Conservation (phyloP, 1,284 basidiomycete genomes). For the Earliella scabrosa region DNA sequence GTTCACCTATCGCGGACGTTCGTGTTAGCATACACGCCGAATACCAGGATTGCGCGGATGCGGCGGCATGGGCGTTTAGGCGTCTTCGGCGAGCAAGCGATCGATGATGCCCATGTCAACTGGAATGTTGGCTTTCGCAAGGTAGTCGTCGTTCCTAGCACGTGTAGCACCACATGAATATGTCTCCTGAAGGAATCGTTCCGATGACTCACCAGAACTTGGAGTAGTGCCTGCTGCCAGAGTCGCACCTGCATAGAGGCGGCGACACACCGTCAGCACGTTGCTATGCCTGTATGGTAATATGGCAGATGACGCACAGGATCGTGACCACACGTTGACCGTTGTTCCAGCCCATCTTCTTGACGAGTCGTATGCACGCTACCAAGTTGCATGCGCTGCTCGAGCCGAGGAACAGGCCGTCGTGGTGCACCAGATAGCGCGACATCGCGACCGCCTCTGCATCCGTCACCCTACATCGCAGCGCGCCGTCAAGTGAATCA, state of each 20-base stretch:
- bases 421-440: constrained; percentile 84
- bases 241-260: constrained; percentile 83
- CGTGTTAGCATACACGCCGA: too few species aligned
- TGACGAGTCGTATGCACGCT: constrained; percentile 81
- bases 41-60: too few species aligned
- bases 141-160: constrained; percentile 80
- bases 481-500: neutral
- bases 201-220: constrained; percentile 45
- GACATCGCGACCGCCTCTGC: constrained; percentile 93
- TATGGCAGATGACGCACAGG: constrained; percentile 52
- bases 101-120: constrained; percentile 59
- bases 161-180: neutral
- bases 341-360: constrained; percentile 69
- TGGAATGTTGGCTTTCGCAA: constrained; percentile 63
- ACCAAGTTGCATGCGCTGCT: constrained; percentile 97
- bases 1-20: neutral
- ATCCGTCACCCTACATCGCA: constrained; percentile 73
- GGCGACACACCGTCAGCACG: too few species aligned
- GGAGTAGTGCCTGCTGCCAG: constrained; percentile 85
- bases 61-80: too few species aligned
- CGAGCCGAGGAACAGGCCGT: constrained; percentile 95
- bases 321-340: constrained; percentile 82
- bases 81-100: constrained; percentile 44
- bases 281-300: too few species aligned
- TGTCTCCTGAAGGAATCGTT: too few species aligned